Evolutionary conservation across 352 stramenopile species (phyloP), one percentile per base, ranked within the genome.

Genomic region (Phytophthora megakarya): DNA sequence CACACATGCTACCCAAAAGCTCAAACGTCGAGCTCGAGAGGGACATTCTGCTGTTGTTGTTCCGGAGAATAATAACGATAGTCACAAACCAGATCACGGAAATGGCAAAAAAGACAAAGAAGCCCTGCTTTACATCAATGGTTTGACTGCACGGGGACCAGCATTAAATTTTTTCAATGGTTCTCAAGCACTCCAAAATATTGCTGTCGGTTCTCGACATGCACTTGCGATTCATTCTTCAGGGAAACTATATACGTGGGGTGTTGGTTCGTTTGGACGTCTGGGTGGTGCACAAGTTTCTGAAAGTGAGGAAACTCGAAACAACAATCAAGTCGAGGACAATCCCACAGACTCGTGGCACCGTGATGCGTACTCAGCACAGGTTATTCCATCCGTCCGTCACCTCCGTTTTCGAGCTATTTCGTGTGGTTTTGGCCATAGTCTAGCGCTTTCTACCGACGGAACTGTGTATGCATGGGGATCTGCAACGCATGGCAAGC

Each of bases 391-490:
- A 35, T 37, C 80, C 4, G 59, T 91, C 2, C 46, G 70, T 10
- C 26, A 69, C 8, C 38, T 86, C 10, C 76, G 81, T 5, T 93
- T 93, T 56, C 72, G 79, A 16, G 43, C 68, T 1, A 75, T 91
- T 11, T 73, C 78, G 5, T 91, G 81, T 42, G 83, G 81, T 0
- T 93, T 88, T 64, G 64, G 80, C 12, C 85, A 93, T 60, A 93
- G 78, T 38, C 25, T 93, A 11, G 85, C 85, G 2, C 72, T 93
- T 28, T 79, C 81, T 6, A 81, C 59, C 2, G 69, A 84, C 16
- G 83, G 85, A 18, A 68, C 82, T n/a, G 75, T 94, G n/a, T 92
- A 84, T 23, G 73, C 73, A 0, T 94, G 85, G 85, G 85, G 85
- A 0, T 92, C 85, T 16, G 78, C 78, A 2, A 89, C 78, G 4